phyloP scores from a whole-genome alignment of 2,329 filamentous ascomycete species.

The Penicillium sp. region DNA sequence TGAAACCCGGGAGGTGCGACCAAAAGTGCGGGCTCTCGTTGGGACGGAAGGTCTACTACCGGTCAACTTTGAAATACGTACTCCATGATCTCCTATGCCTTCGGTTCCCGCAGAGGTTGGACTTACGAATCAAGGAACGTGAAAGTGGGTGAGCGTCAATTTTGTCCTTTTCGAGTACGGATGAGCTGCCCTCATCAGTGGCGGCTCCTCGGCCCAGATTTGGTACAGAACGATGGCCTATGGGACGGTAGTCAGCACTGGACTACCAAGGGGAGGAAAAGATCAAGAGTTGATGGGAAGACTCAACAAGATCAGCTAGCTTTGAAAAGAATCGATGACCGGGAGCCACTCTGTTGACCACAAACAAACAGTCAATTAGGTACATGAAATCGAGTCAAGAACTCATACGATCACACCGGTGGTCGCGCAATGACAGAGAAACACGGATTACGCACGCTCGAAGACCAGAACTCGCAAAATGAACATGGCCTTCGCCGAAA shows the following conservation, averaged over 20 bases:
- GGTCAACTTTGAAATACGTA: neutral
- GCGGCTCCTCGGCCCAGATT: slow-evolving; percentile 17
- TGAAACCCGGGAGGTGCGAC: slow-evolving; percentile 53
- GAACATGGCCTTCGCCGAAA: neutral
- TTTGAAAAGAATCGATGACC: slow-evolving; percentile 7
- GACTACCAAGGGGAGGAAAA: slow-evolving; percentile 17
- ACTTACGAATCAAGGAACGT: slow-evolving; percentile 8
- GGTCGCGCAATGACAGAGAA: no score
- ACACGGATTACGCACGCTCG: no score
- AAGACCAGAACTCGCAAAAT: neutral
- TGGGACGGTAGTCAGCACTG: slow-evolving; percentile 29
- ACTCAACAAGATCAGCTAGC: slow-evolving; percentile 16
- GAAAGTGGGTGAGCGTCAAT: slow-evolving; percentile 20
- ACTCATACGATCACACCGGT: neutral
- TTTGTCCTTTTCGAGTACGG: slow-evolving; percentile 20
- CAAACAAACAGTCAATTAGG: slow-evolving; percentile 6
- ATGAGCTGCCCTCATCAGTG: slow-evolving; percentile 22
- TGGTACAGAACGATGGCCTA: slow-evolving; percentile 27
- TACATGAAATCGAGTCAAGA: slow-evolving; percentile 9
- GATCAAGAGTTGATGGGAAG: slow-evolving; percentile 7
- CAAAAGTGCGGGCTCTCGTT: slow-evolving; percentile 29
- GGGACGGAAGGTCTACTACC: slow-evolving; percentile 3
- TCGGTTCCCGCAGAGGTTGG: neutral
- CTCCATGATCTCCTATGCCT: neutral
- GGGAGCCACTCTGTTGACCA: slow-evolving; percentile 14